Evolutionary conservation across 768 basidiomycete species (phyloP).

Genomic region (Macrolepiota dolichaula): DNA sequence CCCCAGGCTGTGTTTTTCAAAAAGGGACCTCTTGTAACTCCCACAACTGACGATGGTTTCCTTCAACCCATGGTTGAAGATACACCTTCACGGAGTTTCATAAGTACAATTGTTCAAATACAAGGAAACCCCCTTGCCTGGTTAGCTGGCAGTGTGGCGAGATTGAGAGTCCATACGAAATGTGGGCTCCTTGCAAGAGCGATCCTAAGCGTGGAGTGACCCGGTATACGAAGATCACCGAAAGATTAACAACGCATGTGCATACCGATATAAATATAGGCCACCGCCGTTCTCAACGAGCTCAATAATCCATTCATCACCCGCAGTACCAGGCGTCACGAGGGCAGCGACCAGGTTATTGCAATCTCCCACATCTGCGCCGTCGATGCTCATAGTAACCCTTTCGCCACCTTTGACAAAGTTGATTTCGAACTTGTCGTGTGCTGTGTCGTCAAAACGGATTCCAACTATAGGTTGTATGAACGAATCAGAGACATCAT

Average conservation of each 20-base stretch:
- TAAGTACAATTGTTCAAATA: too few relatives aligned
- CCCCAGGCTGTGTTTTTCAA: too few relatives aligned
- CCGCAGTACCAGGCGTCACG: background rate
- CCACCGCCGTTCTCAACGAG: background rate
- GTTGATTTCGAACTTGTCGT: background rate
- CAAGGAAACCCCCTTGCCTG: background rate
- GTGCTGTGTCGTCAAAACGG: background rate
- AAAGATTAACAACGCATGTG: background rate
- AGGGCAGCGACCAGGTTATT: background rate
- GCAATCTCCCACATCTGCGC: background rate
- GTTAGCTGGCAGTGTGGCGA: background rate
- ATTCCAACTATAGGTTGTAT: background rate
- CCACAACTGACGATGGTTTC: too few relatives aligned
- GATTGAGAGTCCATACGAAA: background rate
- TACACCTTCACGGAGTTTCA: too few relatives aligned
- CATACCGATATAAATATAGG: background rate
- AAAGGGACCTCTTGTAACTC: too few relatives aligned
- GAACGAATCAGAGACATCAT: background rate
- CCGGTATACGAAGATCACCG: background rate
- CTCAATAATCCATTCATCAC: background rate
- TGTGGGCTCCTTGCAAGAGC: background rate
- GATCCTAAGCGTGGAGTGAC: background rate
- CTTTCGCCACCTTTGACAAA: too few relatives aligned
- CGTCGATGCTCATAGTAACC: background rate
- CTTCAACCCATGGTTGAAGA: too few relatives aligned